These are phyloP conservation scores for Diaporthe ilicicola DNA, from an alignment of 2,329 filamentous ascomycete genomes.

Conservation along the genomic window DNA sequence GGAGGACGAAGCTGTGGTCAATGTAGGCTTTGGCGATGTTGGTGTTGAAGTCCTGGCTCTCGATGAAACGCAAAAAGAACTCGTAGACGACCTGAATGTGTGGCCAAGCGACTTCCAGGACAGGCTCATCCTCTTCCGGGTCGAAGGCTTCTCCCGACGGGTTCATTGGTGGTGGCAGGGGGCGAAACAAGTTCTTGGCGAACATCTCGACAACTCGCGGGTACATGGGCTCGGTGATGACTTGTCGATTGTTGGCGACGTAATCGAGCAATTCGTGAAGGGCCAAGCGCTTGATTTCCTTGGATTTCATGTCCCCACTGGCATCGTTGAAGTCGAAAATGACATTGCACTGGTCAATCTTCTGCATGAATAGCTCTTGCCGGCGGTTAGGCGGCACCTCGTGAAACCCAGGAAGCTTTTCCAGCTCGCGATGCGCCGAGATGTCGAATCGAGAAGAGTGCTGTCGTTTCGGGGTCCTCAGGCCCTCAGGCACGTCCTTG, in stretches of 20 bases:
- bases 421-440: slow-evolving; percentile 93
- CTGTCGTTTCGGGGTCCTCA: slow-evolving; percentile 94
- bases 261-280: slow-evolving; percentile 97
- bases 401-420: slow-evolving; percentile 97
- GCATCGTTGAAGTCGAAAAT: slow-evolving; percentile 99
- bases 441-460: slow-evolving; percentile 98
- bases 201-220: slow-evolving; percentile 99
- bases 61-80: slow-evolving; percentile 98
- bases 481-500: slow-evolving; percentile 94
- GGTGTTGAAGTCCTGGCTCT: slow-evolving; percentile 99
- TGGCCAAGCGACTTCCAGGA: slow-evolving; percentile 97
- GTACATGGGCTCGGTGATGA: slow-evolving; percentile 99
- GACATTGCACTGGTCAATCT: slow-evolving; percentile 99
- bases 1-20: slow-evolving; percentile 96
- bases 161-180: slow-evolving; percentile 96
- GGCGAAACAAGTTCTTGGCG: slow-evolving; percentile 96
- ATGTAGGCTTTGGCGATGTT: slow-evolving; percentile 99
- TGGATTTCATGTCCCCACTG: slow-evolving; percentile 98
- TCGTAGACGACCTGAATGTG: slow-evolving; percentile 99
- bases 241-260: slow-evolving; percentile 96
- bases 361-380: slow-evolving; percentile 99
- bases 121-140: slow-evolving; percentile 97
- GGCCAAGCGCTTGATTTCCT: slow-evolving; percentile 97
- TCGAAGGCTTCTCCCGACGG: slow-evolving; percentile 98
- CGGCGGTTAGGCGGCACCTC: slow-evolving; percentile 94